A percentile compares a stretch with the other conserved stretches of the same genome.
phyloP scores from a whole-genome alignment of 2,329 filamentous ascomycete genomes.

The Colletotrichum camelliae region DNA sequence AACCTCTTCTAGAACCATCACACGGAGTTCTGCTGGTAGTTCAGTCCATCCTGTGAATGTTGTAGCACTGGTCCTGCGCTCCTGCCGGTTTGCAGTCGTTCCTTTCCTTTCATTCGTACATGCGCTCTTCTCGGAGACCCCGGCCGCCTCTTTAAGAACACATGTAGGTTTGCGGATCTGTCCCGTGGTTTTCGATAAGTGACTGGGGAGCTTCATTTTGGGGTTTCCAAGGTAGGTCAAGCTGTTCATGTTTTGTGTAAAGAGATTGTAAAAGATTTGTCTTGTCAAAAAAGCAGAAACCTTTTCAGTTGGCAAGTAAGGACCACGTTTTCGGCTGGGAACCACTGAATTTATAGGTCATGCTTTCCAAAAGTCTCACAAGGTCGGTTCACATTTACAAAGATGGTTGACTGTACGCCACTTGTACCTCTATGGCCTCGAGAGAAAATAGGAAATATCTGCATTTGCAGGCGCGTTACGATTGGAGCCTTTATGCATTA shows the following conservation, averaged over 20 bases:
- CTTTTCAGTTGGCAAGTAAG: not conserved
- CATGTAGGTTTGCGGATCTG: not conserved
- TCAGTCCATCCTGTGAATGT: not conserved
- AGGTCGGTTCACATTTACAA: not conserved
- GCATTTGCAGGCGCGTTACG: not conserved
- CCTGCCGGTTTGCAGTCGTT: not conserved
- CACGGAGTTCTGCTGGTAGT: not conserved
- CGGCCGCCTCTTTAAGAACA: accelerated
- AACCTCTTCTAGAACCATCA: not conserved
- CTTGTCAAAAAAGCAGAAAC: too few relatives aligned
- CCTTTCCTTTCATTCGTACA: not conserved
- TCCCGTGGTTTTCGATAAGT: not conserved
- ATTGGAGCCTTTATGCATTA: not conserved
- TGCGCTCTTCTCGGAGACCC: accelerated
- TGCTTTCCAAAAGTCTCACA: not conserved
- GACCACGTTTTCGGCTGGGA: accelerated
- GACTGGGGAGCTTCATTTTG: not conserved
- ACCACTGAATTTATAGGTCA: not conserved
- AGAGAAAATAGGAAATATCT: not conserved
- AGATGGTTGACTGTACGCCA: not conserved
- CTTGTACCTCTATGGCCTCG: not conserved
- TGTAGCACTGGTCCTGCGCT: not conserved
- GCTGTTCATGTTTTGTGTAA: not conserved
- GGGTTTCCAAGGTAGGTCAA: not conserved
- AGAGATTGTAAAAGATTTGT: too few relatives aligned